Conservation (phyloP, 108 stramenopile genomes). For the Cyclostephanos tholiformis region DNA sequence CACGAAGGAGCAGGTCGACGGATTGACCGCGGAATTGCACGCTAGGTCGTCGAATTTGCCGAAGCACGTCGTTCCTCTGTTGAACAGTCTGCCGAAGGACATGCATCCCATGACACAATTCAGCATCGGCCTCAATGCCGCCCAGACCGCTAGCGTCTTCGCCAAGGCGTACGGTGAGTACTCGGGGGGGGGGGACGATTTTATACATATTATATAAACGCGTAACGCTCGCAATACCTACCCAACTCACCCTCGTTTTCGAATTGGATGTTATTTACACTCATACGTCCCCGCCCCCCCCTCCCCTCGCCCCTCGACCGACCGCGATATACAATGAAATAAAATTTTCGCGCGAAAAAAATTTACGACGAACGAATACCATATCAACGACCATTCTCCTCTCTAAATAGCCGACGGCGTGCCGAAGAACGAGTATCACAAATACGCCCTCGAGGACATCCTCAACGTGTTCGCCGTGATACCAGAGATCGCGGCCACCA, state of each 20-base stretch:
- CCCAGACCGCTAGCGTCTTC: constrained; percentile 94
- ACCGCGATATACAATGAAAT: no score
- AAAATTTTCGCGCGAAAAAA: no score
- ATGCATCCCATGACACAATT: constrained; percentile 99
- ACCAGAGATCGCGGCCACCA: constrained; percentile 97
- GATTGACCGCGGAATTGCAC: constrained; percentile 94
- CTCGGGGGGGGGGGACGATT: background rate
- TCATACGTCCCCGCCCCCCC: no score
- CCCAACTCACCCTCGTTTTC: no score
- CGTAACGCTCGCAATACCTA: no score
- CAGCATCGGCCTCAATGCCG: constrained; percentile 86
- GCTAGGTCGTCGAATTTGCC: constrained; percentile 86
- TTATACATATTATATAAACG: no score
- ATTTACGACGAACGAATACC: no score
- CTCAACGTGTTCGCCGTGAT: constrained; percentile 93
- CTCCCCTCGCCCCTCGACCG: no score
- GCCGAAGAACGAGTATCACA: constrained; percentile 94
- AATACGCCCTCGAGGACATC: constrained; percentile 94
- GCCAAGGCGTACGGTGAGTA: constrained; percentile 86
- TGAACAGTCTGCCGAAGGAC: constrained; percentile 93
- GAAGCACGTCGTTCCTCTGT: constrained; percentile 88
- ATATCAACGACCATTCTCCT: no score
- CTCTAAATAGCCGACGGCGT: constrained; percentile 62
- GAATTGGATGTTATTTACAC: no score
- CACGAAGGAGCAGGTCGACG: constrained; percentile 95